These are phyloP conservation scores for Cryptococcus sp. DNA, from an alignment of 1,284 basidiomycete species.

Conservation along the genomic window DNA sequence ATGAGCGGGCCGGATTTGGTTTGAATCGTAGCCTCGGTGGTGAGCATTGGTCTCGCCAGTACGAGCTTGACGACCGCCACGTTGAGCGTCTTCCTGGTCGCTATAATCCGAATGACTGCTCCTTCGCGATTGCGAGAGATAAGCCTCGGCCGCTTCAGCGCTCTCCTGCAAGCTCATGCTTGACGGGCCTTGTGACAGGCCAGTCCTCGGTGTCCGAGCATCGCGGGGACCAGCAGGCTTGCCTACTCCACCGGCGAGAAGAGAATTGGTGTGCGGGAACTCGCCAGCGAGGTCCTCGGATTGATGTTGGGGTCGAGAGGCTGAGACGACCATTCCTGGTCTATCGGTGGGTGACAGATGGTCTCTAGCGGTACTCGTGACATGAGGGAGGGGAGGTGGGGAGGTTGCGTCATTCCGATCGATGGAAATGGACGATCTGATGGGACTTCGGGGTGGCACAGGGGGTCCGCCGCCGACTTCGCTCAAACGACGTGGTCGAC, in stretches of 20 bases:
- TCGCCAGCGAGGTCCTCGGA: no score
- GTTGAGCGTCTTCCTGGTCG: not conserved
- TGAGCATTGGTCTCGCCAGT: not conserved
- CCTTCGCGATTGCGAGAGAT: not conserved
- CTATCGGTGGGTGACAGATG: conserved; percentile 1
- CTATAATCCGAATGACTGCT: not conserved
- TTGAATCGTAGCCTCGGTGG: not conserved
- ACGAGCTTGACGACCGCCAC: not conserved
- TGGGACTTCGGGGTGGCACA: conserved; percentile 7
- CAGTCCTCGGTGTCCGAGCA: not conserved
- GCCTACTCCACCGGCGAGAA: not conserved
- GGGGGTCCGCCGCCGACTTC: not conserved
- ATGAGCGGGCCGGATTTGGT: not conserved
- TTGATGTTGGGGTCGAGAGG: conserved; percentile 2
- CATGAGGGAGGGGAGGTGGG: conserved; percentile 16
- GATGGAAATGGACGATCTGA: conserved; percentile 1
- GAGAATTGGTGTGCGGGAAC: not conserved
- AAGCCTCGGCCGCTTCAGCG: not conserved
- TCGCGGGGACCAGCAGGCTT: not conserved
- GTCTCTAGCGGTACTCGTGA: conserved; percentile 7
- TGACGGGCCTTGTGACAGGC: not conserved
- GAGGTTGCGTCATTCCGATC: not conserved
- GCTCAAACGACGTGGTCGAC: not conserved
- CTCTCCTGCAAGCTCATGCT: not conserved
- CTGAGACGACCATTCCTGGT: conserved; percentile 8